Percentiles rank a stretch among this genome's conserved stretches.
These are phyloP conservation scores for Rhodamnia argentea DNA, from an alignment of 345 rosid species.

Conservation along the genomic window DNA sequence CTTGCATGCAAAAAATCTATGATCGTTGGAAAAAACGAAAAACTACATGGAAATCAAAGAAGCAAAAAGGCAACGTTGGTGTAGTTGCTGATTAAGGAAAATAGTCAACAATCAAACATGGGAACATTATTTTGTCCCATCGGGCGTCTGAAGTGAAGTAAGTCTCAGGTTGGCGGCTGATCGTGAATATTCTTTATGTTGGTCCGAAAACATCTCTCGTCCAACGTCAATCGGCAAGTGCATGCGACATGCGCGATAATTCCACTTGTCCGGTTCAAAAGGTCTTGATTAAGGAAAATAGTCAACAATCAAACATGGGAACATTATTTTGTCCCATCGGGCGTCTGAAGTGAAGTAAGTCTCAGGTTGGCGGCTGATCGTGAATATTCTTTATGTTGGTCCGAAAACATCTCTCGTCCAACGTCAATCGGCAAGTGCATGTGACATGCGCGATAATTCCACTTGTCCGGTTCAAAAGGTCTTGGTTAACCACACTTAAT, in stretches of 20 bases:
- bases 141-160: not conserved
- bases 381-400: no score
- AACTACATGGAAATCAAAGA: not conserved
- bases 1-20: not conserved
- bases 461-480: not conserved
- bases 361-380: no score
- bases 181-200: no score
- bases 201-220: no score
- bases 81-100: not conserved
- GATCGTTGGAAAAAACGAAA: not conserved
- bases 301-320: no score
- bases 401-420: not conserved
- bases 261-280: no score
- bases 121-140: not conserved
- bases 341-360: no score
- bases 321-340: no score
- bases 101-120: not conserved
- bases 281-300: no score
- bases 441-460: not conserved
- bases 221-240: no score
- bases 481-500: not conserved
- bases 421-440: not conserved
- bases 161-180: not conserved
- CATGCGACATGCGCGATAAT: no score
- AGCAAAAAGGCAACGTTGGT: not conserved